These are phyloP conservation scores for Paxillus involutus DNA, from an alignment of 768 basidiomycete species.

Conservation along the genomic window DNA sequence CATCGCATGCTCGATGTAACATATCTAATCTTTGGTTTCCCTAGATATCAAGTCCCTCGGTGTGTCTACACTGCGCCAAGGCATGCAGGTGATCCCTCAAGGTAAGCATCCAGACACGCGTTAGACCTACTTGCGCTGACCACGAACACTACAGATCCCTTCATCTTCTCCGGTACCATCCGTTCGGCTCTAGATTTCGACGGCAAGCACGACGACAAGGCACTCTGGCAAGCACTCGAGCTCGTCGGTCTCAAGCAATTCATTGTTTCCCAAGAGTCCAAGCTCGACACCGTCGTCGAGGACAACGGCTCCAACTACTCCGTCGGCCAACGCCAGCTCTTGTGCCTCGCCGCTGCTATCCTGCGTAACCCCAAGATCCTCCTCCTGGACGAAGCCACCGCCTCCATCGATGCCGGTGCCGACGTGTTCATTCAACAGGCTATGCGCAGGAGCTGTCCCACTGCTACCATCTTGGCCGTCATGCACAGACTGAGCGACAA, in stretches of 20 bases:
- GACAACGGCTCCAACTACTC: slow-evolving; percentile 75
- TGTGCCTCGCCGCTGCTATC: slow-evolving; percentile 51
- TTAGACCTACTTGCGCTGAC: not conserved
- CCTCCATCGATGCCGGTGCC: slow-evolving; percentile 81
- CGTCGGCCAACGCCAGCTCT: slow-evolving; percentile 87
- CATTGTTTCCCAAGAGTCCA: slow-evolving; percentile 76
- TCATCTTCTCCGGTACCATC: slow-evolving; percentile 33
- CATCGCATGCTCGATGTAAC: slow-evolving; percentile 58
- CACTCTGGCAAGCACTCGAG: slow-evolving; percentile 42
- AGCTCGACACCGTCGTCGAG: slow-evolving; percentile 69
- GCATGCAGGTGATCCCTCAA: slow-evolving; percentile 31
- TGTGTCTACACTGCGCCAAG: slow-evolving; percentile 27
- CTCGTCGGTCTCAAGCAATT: slow-evolving; percentile 59
- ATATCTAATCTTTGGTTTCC: slow-evolving; percentile 63
- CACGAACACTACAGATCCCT: slow-evolving; percentile 19
- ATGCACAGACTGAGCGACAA: slow-evolving; percentile 31
- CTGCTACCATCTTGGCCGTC: slow-evolving; percentile 28
- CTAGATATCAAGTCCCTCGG: slow-evolving; percentile 86
- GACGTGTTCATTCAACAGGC: slow-evolving; percentile 65
- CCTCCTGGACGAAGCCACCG: slow-evolving; percentile 37
- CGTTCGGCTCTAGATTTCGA: slow-evolving; percentile 29
- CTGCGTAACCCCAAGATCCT: slow-evolving; percentile 31
- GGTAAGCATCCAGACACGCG: slow-evolving; percentile 9
- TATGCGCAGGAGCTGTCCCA: slow-evolving; percentile 29
- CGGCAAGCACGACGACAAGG: slow-evolving; percentile 19